Percentiles rank a stretch among this genome's conserved stretches.
Conservation (phyloP, 768 basidiomycete genomes). For the Agaricus subrufescens region DNA sequence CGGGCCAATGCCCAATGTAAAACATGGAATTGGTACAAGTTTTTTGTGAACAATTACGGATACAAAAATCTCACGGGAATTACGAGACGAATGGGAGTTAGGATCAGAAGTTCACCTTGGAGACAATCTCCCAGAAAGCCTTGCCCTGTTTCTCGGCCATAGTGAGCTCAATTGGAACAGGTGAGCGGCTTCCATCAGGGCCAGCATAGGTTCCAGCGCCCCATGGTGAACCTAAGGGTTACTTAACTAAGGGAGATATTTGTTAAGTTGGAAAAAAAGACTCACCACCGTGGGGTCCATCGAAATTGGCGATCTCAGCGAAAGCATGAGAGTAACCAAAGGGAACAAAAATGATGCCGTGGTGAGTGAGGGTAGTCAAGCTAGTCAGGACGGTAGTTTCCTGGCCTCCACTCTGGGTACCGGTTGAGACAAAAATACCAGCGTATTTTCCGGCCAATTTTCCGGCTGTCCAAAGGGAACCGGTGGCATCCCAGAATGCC, state of each 20-base stretch:
- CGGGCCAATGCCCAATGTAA: no score
- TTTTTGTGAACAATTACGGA: neutral
- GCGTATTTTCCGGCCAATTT: constrained; percentile 71
- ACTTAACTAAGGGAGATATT: constrained; percentile 5
- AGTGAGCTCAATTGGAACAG: constrained; percentile 44
- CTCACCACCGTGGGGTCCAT: constrained; percentile 57
- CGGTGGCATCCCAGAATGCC: constrained; percentile 77
- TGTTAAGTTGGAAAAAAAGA: constrained; percentile 1
- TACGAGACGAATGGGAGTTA: neutral
- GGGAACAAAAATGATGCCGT: constrained; percentile 70
- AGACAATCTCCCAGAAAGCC: constrained; percentile 42
- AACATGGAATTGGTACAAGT: no score
- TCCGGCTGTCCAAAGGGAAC: constrained; percentile 56
- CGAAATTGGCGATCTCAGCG: constrained; percentile 31
- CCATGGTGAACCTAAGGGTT: constrained; percentile 59
- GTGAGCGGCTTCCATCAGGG: constrained; percentile 40
- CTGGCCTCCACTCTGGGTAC: constrained; percentile 78
- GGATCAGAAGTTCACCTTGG: constrained; percentile 13
- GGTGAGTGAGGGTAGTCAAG: constrained; percentile 62
- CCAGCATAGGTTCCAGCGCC: constrained; percentile 66
- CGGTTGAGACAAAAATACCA: constrained; percentile 70
- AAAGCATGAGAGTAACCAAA: constrained; percentile 60
- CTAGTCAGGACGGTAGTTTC: constrained; percentile 49
- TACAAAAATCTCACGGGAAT: neutral
- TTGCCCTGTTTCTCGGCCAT: constrained; percentile 49